Evolutionary conservation across 2,329 filamentous ascomycete species (phyloP).

Genomic region (Xylariaceae sp.): DNA sequence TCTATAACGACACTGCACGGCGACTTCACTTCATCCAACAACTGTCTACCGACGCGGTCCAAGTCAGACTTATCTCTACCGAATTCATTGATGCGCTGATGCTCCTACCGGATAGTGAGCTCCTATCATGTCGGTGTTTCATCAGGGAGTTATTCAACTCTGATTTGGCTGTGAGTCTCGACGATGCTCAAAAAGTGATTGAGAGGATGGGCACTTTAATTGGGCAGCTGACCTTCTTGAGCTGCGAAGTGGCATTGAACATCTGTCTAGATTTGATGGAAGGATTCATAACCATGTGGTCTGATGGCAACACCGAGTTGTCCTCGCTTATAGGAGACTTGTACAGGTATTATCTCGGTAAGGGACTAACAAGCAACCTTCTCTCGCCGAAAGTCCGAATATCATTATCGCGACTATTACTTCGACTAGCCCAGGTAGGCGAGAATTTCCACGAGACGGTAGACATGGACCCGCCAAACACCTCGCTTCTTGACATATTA

Average conservation of each 20-base stretch:
- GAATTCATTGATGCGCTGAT: conserved; percentile 47
- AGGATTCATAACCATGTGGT: conserved; percentile 59
- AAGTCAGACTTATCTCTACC: conserved; percentile 46
- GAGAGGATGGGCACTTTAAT: conserved; percentile 48
- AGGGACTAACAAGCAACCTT: conserved; percentile 59
- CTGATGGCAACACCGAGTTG: conserved; percentile 52
- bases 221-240: conserved; percentile 55
- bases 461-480: conserved; percentile 55
- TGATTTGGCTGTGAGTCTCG: conserved; percentile 45
- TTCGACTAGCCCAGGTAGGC: conserved; percentile 61
- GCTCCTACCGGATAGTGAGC: conserved; percentile 45
- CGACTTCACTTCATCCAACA: conserved; percentile 42
- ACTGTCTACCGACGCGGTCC: conserved; percentile 39
- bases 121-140: conserved; percentile 47
- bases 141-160: conserved; percentile 49
- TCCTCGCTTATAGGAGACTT: conserved; percentile 65
- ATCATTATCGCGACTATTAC: conserved; percentile 61
- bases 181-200: conserved; percentile 44
- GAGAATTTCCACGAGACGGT: conserved; percentile 60
- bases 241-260: conserved; percentile 67
- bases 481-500: conserved; percentile 69
- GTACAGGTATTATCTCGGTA: conserved; percentile 70
- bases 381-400: conserved; percentile 66
- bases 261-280: conserved; percentile 63
- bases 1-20: conserved; percentile 43